Conservation (phyloP, 2,329 filamentous ascomycete genomes). For the Arthrobotrys megalospora region DNA sequence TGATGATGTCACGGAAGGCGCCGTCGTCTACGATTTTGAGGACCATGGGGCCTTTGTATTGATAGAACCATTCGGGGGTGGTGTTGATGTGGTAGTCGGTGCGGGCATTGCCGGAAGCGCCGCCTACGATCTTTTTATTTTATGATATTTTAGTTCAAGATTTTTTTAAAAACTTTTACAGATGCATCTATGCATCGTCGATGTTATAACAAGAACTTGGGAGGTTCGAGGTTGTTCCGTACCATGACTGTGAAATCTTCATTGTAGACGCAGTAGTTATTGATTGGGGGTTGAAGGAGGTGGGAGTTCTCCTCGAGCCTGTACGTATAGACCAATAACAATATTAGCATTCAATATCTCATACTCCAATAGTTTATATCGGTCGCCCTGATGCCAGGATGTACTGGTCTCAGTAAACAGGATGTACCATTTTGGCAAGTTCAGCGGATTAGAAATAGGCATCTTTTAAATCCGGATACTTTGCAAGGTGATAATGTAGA, state of each 20-base stretch:
- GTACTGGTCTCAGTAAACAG: no score
- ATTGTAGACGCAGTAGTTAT: constrained; percentile 98
- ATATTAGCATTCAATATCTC: constrained; percentile 1
- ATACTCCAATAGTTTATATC: not conserved
- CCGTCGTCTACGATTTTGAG: constrained; percentile 82
- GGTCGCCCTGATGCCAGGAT: not conserved
- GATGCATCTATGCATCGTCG: no score
- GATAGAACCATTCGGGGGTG: constrained; percentile 98
- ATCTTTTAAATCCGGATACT: constrained; percentile 16
- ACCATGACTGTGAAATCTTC: constrained; percentile 86
- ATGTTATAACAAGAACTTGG: no score
- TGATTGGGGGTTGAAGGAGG: constrained; percentile 91
- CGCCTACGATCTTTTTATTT: constrained; percentile 82
- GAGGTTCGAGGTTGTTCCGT: constrained; percentile 56
- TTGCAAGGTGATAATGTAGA: constrained; percentile 1
- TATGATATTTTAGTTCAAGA: constrained; percentile 13
- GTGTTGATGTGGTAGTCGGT: constrained; percentile 99
- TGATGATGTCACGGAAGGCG: constrained; percentile 85
- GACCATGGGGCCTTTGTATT: constrained; percentile 92
- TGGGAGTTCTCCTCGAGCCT: constrained; percentile 95
- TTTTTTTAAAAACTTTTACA: no score
- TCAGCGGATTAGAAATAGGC: constrained; percentile 66
- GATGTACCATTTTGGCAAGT: constrained; percentile 69
- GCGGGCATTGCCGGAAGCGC: constrained; percentile 82
- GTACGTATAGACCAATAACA: constrained; percentile 39